Evolutionary conservation across 2,329 filamentous ascomycete species (phyloP), one percentile per base, ranked within the genome.

Genomic region (Paraphaeosphaeria minitans): DNA sequence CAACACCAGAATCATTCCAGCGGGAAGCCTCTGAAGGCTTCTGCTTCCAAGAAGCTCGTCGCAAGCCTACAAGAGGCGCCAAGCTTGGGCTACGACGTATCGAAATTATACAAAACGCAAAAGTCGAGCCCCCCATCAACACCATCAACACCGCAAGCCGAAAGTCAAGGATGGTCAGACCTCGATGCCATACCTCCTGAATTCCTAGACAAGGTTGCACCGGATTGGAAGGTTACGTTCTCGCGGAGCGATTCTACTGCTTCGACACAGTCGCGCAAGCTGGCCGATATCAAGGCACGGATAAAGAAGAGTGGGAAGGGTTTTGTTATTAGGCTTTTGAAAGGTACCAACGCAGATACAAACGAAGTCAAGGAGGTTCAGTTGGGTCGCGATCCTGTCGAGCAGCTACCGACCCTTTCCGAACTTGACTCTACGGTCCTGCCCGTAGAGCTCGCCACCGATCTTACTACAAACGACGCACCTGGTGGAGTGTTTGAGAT

Each of bases 241-340:
- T 63, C 66, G 22, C 56, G 68, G 19, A 73, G 63, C 47, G 66
- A 67, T 47, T 72, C 70, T 2, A 69, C 67, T 19, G 59, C 66
- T 1, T 69, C 69, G 1, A 65, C 57, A 2, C 69, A 73, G 46
- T 68, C 66, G 14, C 65, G 66, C 19, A 67, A 63, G 33, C 63
- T 73, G 46, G 59, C 70, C 4, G 67, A 73, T 19, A 72, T 75
- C 56, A 74, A 72, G 39, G 72, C 72, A 1, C 63, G 65, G 4
- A 71, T 75, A 39, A 73, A 73, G 62, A 73, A 71, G 61, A 74
- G 67, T 42, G 70, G 68, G n/a, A 72, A 67, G 31, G 72, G 72
- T 0, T 73, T 74, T 43, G 68, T 75, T 4, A 67, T 75, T 16
- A 57, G 72, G 19, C 60, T 75, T 4, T 53, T 73, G 21, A 73